These are phyloP conservation scores for Microdochium trichocladiopsis DNA, from an alignment of 2,329 filamentous ascomycete genomes.

Conservation along the genomic window DNA sequence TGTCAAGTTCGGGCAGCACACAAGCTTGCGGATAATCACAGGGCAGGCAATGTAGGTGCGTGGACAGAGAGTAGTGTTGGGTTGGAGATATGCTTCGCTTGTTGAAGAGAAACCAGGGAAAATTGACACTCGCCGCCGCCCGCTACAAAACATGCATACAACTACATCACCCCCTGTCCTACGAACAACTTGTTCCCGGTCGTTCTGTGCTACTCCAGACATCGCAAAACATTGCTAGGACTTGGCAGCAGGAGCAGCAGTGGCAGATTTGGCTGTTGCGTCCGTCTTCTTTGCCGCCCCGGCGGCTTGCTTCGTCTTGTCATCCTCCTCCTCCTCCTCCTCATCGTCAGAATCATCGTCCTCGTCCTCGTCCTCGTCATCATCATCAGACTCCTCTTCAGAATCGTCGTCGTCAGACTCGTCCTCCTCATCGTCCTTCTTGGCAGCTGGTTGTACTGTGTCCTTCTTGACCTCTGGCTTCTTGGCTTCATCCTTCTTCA, in stretches of 20 bases:
- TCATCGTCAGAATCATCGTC: neutral
- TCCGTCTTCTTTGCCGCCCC: conserved; percentile 1
- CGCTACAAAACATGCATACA: no score
- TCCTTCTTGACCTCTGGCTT: neutral
- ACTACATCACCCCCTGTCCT: no score
- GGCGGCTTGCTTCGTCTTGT: neutral
- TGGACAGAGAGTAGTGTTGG: no score
- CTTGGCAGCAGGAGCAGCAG: neutral
- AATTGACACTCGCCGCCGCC: no score
- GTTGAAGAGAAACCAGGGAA: no score
- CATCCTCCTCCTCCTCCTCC: neutral
- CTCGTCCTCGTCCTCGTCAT: neutral
- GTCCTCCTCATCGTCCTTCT: conserved; percentile 1
- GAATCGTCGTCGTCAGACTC: conserved; percentile 5
- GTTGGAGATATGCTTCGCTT: no score
- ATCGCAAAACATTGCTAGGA: neutral
- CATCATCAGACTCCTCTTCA: neutral
- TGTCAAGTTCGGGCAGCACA: no score
- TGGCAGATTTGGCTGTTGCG: neutral
- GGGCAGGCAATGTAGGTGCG: no score
- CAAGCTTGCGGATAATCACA: no score
- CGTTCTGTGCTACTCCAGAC: no score
- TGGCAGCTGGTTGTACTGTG: neutral
- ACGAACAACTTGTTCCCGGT: no score
- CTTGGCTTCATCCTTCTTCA: neutral